phyloP scores from a whole-genome alignment of 2,329 filamentous ascomycete species.

The Metarhizium album region DNA sequence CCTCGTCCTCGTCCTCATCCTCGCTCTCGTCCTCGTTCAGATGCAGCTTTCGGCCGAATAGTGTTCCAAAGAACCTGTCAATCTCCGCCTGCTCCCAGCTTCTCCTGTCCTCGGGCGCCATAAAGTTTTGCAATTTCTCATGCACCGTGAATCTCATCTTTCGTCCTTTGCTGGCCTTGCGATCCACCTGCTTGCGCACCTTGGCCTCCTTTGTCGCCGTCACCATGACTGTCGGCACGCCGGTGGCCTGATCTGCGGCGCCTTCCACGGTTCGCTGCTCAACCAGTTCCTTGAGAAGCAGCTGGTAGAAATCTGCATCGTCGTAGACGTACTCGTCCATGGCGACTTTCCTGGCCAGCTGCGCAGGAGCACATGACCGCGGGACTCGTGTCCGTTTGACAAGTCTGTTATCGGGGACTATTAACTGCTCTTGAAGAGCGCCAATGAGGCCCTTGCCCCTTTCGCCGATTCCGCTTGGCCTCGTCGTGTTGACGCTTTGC shows the following conservation, averaged over 20 bases:
- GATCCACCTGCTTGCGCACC: conserved; percentile 75
- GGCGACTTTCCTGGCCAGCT: conserved; percentile 45
- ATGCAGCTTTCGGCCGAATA: conserved; percentile 61
- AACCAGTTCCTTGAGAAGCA: conserved; percentile 84
- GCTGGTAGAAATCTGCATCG: conserved; percentile 89
- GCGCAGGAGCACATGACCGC: conserved; percentile 65
- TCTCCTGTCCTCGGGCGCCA: conserved; percentile 79
- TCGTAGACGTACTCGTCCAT: conserved; percentile 67
- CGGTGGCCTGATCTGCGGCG: conserved; percentile 33
- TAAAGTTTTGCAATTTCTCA: conserved; percentile 96
- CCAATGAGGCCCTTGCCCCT: conserved; percentile 43
- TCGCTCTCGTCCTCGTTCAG: conserved; percentile 48
- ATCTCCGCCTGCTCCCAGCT: conserved; percentile 72
- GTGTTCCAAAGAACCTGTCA: conserved; percentile 63
- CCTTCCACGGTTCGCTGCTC: conserved; percentile 72
- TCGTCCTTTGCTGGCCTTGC: conserved; percentile 86
- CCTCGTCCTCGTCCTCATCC: conserved; percentile 38
- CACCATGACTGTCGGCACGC: conserved; percentile 47
- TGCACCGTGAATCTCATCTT: conserved; percentile 93
- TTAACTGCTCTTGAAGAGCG: conserved; percentile 58
- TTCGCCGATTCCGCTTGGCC: conserved; percentile 16
- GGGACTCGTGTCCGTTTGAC: conserved; percentile 59
- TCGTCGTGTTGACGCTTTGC: conserved; percentile 33
- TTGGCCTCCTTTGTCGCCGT: conserved; percentile 66
- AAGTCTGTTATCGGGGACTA: conserved; percentile 50